Evolutionary conservation across 1,284 basidiomycete genomes (phyloP).

Genomic region (Mycocalia duriaeana): DNA sequence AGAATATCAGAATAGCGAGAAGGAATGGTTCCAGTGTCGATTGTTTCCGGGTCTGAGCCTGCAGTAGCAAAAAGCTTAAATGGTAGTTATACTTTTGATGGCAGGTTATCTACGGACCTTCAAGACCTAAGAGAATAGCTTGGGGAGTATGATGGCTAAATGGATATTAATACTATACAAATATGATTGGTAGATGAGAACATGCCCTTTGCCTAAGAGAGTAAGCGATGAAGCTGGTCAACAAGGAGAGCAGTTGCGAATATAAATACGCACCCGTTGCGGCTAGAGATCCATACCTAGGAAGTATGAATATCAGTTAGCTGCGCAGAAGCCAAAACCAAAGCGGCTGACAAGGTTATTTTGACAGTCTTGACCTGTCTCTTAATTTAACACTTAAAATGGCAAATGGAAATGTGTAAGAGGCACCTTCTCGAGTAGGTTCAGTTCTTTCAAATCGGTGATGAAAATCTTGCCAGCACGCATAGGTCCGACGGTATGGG

Average conservation of each 20-base stretch:
- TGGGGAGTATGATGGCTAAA: slow-evolving; percentile 89
- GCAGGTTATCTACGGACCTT: slow-evolving; percentile 47
- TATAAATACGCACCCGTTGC: slow-evolving; percentile 56
- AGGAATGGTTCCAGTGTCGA: slow-evolving; percentile 77
- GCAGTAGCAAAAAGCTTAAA: slow-evolving; percentile 3
- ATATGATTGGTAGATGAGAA: slow-evolving; percentile 3
- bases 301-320: neutral
- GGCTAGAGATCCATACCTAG: slow-evolving; percentile 72
- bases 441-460: slow-evolving; percentile 66
- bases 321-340: no score
- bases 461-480: slow-evolving; percentile 87
- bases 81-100: slow-evolving; percentile 1
- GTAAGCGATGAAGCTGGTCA: slow-evolving; percentile 7
- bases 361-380: slow-evolving; percentile 72
- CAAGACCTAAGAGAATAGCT: slow-evolving; percentile 86
- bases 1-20: slow-evolving; percentile 71
- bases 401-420: slow-evolving; percentile 3
- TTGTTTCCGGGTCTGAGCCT: slow-evolving; percentile 81
- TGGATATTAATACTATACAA: slow-evolving; percentile 1
- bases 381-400: slow-evolving; percentile 5
- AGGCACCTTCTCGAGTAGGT: slow-evolving; percentile 66
- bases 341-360: slow-evolving; percentile 70
- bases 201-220: slow-evolving; percentile 82
- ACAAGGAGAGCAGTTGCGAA: slow-evolving; percentile 4
- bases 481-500: slow-evolving; percentile 82